phyloP scores from a whole-genome alignment of 1,139 yeast species.

The Arxiozyma slooffiae region DNA sequence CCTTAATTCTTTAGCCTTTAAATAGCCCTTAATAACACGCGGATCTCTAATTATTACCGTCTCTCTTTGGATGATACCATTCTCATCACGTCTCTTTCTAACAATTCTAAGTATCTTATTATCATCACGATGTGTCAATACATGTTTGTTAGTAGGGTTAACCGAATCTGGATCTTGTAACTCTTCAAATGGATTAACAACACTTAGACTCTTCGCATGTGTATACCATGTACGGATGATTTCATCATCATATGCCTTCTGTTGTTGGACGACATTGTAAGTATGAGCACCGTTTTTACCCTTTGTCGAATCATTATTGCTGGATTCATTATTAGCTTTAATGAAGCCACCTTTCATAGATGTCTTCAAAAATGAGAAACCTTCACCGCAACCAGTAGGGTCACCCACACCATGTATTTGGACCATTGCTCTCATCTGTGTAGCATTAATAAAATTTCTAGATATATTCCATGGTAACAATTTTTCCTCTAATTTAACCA shows the following conservation, averaged over 20 bases:
- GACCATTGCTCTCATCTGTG: constrained; percentile 94
- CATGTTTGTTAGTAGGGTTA: constrained; percentile 30
- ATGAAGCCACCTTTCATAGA: constrained; percentile 93
- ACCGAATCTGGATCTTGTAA: constrained; percentile 32
- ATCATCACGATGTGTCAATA: constrained; percentile 23
- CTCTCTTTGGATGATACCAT: constrained; percentile 77
- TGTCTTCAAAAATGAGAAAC: constrained; percentile 79
- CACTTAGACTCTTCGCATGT: constrained; percentile 59
- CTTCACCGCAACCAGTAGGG: constrained; percentile 86
- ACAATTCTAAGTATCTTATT: constrained; percentile 59
- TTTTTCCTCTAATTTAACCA: constrained; percentile 63
- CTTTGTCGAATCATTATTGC: constrained; percentile 1
- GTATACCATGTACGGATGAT: constrained; percentile 84
- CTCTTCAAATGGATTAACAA: constrained; percentile 35
- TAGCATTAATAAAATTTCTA: constrained; percentile 81
- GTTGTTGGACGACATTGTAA: constrained; percentile 78
- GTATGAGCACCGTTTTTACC: constrained; percentile 41
- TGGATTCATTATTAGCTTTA: constrained; percentile 37
- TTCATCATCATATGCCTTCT: constrained; percentile 85
- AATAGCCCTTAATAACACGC: constrained; percentile 75
- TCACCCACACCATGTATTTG: constrained; percentile 96
- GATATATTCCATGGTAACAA: constrained; percentile 91
- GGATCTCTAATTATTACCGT: constrained; percentile 77
- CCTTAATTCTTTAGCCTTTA: constrained; percentile 64
- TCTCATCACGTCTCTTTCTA: constrained; percentile 70